A percentile compares a stretch with the other conserved stretches of the same genome.
Conservation (phyloP, 106 monocot species). For the Dendrobium catenatum region DNA sequence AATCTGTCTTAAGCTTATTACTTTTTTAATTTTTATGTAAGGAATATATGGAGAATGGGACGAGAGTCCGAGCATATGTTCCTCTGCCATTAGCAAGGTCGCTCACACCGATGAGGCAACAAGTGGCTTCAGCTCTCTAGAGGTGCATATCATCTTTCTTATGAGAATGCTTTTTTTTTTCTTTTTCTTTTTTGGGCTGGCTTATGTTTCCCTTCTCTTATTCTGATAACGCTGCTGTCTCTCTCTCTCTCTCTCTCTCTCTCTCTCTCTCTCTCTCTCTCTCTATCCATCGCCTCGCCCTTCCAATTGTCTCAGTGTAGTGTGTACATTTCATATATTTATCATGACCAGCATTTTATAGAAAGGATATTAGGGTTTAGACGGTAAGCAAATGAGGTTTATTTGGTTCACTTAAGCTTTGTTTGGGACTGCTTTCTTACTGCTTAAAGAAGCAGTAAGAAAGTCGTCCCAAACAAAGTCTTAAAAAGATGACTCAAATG, state of each 20-base stretch:
- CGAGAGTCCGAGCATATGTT: constrained; percentile 73
- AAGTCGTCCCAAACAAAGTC: no score
- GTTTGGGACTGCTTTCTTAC: no score
- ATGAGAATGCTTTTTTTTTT: not conserved
- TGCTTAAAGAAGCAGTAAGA: no score
- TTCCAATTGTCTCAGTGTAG: not conserved
- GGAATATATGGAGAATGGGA: constrained; percentile 85
- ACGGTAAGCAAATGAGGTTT: no score
- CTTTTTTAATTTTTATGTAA: constrained; percentile 4
- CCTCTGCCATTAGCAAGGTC: constrained; percentile 79
- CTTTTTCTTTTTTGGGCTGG: not conserved
- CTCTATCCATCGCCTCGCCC: not conserved
- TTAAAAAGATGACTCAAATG: no score
- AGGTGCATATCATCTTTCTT: not conserved
- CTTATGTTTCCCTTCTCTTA: not conserved
- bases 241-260: not conserved
- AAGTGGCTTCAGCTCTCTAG: constrained; percentile 21
- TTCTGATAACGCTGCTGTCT: not conserved
- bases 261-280: not conserved
- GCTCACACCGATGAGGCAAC: constrained; percentile 78
- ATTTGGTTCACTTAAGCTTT: no score
- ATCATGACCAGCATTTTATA: no score
- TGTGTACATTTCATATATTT: no score
- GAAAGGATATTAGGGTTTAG: no score
- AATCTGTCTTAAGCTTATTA: not conserved